These are phyloP conservation scores for Dioscorea alata DNA, from an alignment of 106 monocot species.

Conservation along the genomic window DNA sequence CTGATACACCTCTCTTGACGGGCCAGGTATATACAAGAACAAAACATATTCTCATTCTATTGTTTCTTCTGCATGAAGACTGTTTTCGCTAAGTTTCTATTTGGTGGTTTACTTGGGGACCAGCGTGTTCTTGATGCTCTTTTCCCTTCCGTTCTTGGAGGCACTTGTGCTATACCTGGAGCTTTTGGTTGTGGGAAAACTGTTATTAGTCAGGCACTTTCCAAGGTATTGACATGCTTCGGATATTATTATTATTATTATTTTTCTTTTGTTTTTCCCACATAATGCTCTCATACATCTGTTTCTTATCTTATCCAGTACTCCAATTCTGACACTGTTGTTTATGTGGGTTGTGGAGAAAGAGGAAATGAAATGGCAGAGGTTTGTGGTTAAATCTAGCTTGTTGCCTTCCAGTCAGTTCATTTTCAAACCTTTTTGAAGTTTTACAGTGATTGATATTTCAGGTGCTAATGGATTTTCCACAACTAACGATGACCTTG, in stretches of 20 bases:
- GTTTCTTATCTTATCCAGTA: constrained; percentile 49
- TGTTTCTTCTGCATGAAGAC: background rate
- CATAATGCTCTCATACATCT: background rate
- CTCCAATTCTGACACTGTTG: constrained; percentile 95
- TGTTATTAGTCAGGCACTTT: constrained; percentile 99
- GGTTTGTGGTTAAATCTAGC: constrained; percentile 25
- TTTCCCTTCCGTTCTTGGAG: constrained; percentile 97
- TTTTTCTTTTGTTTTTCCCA: constrained; percentile 3
- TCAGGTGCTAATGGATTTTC: constrained; percentile 99
- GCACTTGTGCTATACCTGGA: constrained; percentile 99
- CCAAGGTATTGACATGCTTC: constrained; percentile 54
- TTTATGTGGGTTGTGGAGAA: constrained; percentile 99
- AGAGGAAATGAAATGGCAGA: constrained; percentile 99
- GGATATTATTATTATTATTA: background rate
- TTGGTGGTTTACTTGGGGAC: background rate
- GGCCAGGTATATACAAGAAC: constrained; percentile 57
- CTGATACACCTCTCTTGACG: constrained; percentile 97
- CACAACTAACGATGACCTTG: constrained; percentile 97
- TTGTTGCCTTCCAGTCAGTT: too few relatives aligned
- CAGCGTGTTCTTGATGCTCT: constrained; percentile 99
- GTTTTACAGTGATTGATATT: background rate
- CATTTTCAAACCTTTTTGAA: too few relatives aligned
- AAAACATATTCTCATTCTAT: too few relatives aligned
- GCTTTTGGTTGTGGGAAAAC: constrained; percentile 99
- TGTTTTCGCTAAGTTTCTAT: background rate